These are phyloP conservation scores for Podosphaera xanthii DNA, from an alignment of 2,329 filamentous ascomycete genomes.

Conservation along the genomic window DNA sequence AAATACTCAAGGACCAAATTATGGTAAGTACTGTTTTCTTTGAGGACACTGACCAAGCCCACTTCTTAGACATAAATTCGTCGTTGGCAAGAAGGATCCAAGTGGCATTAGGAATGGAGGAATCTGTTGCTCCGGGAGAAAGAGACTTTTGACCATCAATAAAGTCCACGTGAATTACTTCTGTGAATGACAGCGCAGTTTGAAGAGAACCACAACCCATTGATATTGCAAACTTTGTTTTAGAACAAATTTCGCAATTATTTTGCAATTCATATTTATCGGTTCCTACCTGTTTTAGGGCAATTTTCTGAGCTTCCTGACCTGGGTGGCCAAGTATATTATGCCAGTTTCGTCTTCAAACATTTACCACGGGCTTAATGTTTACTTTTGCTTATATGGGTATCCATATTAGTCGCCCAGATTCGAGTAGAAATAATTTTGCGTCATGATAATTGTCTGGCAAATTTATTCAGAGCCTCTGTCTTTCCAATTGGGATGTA, in stretches of 20 bases:
- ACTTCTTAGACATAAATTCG: not conserved
- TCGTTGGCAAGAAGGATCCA: not conserved
- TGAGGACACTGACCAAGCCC: not conserved
- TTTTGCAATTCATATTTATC: not conserved
- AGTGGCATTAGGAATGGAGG: not conserved
- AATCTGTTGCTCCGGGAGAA: not conserved
- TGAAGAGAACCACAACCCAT: not conserved
- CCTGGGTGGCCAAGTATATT: not conserved
- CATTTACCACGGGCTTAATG: not conserved
- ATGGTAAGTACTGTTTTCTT: not conserved
- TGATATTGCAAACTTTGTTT: not conserved
- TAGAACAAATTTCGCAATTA: not conserved
- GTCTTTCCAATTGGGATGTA: not conserved
- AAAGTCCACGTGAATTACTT: conserved; percentile 1
- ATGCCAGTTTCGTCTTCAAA: not conserved
- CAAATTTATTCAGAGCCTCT: not conserved
- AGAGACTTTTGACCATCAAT: not conserved
- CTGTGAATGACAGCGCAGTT: not conserved
- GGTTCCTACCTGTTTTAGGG: not conserved
- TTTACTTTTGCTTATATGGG: not conserved
- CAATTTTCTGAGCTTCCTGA: not conserved
- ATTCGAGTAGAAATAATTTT: not conserved
- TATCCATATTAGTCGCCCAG: not conserved
- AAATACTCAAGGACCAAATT: not conserved
- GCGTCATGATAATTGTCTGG: not conserved